These are phyloP conservation scores for Phytophthora citricola DNA, from an alignment of 352 stramenopile genomes.

Conservation along the genomic window DNA sequence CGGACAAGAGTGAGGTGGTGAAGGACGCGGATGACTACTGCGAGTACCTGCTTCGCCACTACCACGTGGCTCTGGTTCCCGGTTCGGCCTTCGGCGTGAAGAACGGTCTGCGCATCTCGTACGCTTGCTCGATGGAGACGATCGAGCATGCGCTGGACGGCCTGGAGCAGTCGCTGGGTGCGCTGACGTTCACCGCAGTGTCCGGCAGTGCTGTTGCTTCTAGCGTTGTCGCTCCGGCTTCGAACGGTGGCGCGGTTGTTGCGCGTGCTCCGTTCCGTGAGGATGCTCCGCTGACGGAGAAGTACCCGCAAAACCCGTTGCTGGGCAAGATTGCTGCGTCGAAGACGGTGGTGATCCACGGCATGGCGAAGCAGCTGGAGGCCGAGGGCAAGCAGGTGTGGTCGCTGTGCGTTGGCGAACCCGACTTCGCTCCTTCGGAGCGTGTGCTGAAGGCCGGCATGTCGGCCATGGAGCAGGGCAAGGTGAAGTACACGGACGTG, in stretches of 20 bases:
- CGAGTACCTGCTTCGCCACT: conserved; percentile 93
- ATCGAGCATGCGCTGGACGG: conserved; percentile 71
- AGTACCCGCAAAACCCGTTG: conserved; percentile 79
- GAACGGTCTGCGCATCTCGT: conserved; percentile 95
- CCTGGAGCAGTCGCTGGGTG: conserved; percentile 67
- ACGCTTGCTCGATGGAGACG: conserved; percentile 94
- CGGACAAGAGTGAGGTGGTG: conserved; percentile 54
- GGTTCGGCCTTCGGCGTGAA: conserved; percentile 95
- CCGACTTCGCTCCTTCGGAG: conserved; percentile 93
- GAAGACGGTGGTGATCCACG: conserved; percentile 68
- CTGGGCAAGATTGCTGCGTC: conserved; percentile 84
- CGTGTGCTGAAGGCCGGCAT: conserved; percentile 92
- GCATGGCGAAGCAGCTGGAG: conserved; percentile 96
- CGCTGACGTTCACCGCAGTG: conserved; percentile 39
- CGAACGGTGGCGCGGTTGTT: conserved; percentile 1
- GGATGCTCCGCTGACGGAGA: conserved; percentile 46
- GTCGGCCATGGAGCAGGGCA: conserved; percentile 66
- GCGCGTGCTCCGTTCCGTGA: conserved; percentile 13
- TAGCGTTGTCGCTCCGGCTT: background rate
- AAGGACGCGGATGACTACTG: conserved; percentile 81
- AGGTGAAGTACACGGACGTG: conserved; percentile 92
- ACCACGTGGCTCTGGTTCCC: conserved; percentile 95
- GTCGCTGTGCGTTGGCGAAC: conserved; percentile 94
- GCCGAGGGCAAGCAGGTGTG: conserved; percentile 92
- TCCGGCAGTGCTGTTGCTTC: background rate